A percentile compares a stretch with the other conserved stretches of the same genome.
Evolutionary conservation across 2,329 filamentous ascomycete species (phyloP).

Genomic region (Talaromyces amestolkiae): DNA sequence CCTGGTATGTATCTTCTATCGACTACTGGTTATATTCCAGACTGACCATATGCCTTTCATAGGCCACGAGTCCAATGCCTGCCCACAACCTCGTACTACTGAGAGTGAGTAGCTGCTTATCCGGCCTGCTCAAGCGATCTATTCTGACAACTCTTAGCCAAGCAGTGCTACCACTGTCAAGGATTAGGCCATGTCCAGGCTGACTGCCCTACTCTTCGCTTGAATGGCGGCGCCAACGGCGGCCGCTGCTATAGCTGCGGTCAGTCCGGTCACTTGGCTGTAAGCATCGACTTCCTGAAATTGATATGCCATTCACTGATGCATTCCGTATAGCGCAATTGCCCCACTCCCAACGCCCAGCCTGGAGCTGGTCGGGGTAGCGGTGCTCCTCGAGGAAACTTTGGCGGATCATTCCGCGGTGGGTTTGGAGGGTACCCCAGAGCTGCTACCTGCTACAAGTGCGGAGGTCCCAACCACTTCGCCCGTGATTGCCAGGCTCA

Average conservation of each 20-base stretch:
- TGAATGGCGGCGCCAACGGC: constrained; percentile 75
- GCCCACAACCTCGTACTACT: constrained; percentile 92
- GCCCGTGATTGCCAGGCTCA: constrained; percentile 97
- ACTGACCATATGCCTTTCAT: constrained; percentile 18
- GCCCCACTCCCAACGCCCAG: constrained; percentile 68
- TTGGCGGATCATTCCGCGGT: constrained; percentile 64
- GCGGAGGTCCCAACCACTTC: constrained; percentile 90
- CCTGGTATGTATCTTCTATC: constrained; percentile 38
- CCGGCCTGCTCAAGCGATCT: background rate
- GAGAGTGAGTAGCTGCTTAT: constrained; percentile 60
- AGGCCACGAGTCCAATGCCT: constrained; percentile 97
- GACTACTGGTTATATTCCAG: background rate
- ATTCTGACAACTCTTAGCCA: constrained; percentile 55
- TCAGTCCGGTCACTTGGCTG: constrained; percentile 86
- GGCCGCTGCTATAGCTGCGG: constrained; percentile 97
- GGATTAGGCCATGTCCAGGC: constrained; percentile 97
- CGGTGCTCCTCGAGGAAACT: constrained; percentile 65
- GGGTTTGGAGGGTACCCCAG: constrained; percentile 62
- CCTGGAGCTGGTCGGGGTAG: constrained; percentile 61
- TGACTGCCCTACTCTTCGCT: constrained; percentile 92
- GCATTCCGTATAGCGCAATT: constrained; percentile 64
- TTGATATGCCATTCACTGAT: background rate
- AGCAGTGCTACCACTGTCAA: constrained; percentile 99
- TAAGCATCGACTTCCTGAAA: constrained; percentile 46
- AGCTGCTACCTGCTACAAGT: constrained; percentile 67